Conservation (phyloP, 2,329 filamentous ascomycete genomes). For the Capronia coronata region DNA sequence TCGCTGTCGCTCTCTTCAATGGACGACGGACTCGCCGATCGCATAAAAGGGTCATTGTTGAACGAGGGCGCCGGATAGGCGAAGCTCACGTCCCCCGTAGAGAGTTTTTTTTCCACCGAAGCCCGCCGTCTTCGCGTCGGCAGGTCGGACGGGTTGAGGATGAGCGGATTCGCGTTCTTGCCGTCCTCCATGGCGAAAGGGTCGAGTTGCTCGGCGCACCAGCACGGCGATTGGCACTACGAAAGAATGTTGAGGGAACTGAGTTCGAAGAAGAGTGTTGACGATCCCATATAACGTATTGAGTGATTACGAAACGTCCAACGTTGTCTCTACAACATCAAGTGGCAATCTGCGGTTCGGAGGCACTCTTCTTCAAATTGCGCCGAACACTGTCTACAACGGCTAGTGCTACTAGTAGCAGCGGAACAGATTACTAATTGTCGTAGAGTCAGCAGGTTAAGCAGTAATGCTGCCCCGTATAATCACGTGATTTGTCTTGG, state of each 20-base stretch:
- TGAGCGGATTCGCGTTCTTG: slow-evolving; percentile 82
- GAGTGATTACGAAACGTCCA: too few relatives aligned
- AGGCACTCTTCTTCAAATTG: too few relatives aligned
- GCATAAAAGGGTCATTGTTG: slow-evolving; percentile 45
- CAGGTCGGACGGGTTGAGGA: slow-evolving; percentile 80
- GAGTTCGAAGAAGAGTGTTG: too few relatives aligned
- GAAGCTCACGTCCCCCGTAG: slow-evolving; percentile 42
- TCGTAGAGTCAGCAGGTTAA: too few relatives aligned
- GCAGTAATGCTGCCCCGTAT: too few relatives aligned
- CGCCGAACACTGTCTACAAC: too few relatives aligned
- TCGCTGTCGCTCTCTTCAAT: slow-evolving; percentile 42
- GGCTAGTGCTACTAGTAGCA: too few relatives aligned
- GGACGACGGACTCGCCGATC: slow-evolving; percentile 33
- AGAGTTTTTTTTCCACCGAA: slow-evolving; percentile 39
- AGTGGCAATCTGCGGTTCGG: too few relatives aligned
- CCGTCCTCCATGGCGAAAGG: slow-evolving; percentile 26
- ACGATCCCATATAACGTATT: too few relatives aligned
- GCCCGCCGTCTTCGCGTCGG: slow-evolving; percentile 62
- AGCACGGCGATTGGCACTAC: neutral
- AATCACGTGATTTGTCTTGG: too few relatives aligned
- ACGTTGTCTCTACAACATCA: too few relatives aligned
- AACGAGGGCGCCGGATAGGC: slow-evolving; percentile 46
- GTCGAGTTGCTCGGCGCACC: neutral
- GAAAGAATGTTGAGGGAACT: neutral
- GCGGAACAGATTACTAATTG: too few relatives aligned